Conservation (phyloP, 2,329 filamentous ascomycete species). For the Aureobasidium sp. region DNA sequence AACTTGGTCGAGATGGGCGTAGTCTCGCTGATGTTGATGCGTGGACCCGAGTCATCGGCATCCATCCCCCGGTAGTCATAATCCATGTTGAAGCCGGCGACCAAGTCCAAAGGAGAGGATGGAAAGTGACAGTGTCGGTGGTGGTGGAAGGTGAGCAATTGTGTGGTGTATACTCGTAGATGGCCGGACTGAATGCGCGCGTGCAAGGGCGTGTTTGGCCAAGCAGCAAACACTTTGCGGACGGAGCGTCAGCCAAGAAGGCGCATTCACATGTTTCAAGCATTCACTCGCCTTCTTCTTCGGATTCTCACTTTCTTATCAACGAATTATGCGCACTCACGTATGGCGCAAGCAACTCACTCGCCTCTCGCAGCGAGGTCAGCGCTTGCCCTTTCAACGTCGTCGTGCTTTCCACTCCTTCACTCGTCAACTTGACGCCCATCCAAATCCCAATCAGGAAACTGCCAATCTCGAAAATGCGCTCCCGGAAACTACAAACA, state of each 20-base stretch:
- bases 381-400: conserved; percentile 14
- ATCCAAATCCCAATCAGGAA: not conserved
- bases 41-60: conserved; percentile 38
- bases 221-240: conserved; percentile 1
- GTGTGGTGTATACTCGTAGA: not conserved
- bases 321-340: conserved; percentile 17
- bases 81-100: conserved; percentile 15
- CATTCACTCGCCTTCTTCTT: not conserved
- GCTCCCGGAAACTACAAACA: not conserved
- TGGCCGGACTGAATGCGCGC: not conserved
- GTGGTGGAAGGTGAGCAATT: not conserved
- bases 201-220: conserved; percentile 2
- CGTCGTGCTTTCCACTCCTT: conserved; percentile 21
- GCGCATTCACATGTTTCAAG: not conserved
- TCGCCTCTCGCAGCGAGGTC: conserved; percentile 16
- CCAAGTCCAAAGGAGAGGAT: not conserved
- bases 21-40: conserved; percentile 43
- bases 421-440: conserved; percentile 14
- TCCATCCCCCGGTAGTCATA: conserved; percentile 29
- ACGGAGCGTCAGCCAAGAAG: conserved; percentile 8
- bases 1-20: conserved; percentile 81
- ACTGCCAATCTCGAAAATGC: not conserved
- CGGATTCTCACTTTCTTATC: not conserved
- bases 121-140: not conserved
- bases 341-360: conserved; percentile 18